Evolutionary conservation across 2,329 filamentous ascomycete species (phyloP), one percentile per base, ranked within the genome.

Genomic region (Aspergillus proliferans): DNA sequence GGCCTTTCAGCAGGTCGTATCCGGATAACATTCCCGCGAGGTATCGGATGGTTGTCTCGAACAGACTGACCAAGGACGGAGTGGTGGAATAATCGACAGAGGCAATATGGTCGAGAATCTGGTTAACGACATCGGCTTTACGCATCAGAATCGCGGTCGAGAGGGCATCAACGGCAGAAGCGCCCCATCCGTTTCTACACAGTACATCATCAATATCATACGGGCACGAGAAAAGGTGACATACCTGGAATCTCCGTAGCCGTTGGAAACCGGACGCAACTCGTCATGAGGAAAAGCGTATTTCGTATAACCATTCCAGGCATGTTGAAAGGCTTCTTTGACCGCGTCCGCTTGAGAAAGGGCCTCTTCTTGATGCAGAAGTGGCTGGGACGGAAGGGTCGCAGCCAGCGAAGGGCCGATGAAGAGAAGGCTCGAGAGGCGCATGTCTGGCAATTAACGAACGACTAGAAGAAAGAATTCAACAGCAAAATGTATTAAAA

Each of bases 31-130:
- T 76, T 14, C 89, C 90, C 8, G 82, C 90, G 1, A 95, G 72
- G 60, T 95, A 95, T 24, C 90, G 84, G 61, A 95, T 95, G 0
- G 88, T 95, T 0, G 88, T 94, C 70, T 95, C 90, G 60, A 95
- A 95, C 6, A 95, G 70, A 34, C 86, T 92, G 44, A 95, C 82
- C 8, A 75, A 69, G 1, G 75, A 68, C 2, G 74, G 60, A 1
- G 85, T 87, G 9, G 75, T 72, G 39, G 78, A 78, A 62, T 88
- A 95, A 67, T 94, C 75, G 60, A 94, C 85, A 0, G 70, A 79
- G 0, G 82, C 78, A 42, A 95, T 79, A 62, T 84, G 84, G 5
- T 85, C 74, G 18, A 95, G 68, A 54, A 94, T 90, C 47, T 83
- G 74, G 39, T 83, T 72, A 12, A 93, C 83, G 21, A 87, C 82